phyloP scores from a whole-genome alignment of 1,139 yeast genomes.

The Pichia sp. region DNA sequence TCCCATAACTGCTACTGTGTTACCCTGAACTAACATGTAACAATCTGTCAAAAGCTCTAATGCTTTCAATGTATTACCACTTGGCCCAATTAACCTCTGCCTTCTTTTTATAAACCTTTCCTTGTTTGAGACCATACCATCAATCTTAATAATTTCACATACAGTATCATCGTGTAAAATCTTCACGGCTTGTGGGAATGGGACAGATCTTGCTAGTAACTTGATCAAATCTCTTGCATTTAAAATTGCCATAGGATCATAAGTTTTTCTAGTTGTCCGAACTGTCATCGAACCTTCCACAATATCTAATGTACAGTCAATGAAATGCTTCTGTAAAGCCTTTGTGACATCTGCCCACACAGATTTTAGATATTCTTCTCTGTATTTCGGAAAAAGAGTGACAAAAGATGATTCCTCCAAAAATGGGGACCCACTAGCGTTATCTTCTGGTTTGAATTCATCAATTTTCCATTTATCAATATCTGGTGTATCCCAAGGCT shows the following conservation, averaged over 20 bases:
- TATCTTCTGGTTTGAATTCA: constrained; percentile 85
- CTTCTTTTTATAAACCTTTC: constrained; percentile 93
- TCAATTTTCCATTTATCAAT: constrained; percentile 91
- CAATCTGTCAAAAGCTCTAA: constrained; percentile 88
- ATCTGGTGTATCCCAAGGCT: constrained; percentile 97
- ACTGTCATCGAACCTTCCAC: constrained; percentile 98
- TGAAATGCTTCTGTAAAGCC: constrained; percentile 62
- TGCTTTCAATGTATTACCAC: constrained; percentile 94
- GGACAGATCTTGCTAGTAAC: constrained; percentile 90
- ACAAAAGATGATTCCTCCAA: constrained; percentile 93
- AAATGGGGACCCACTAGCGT: constrained; percentile 76
- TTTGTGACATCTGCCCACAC: constrained; percentile 92
- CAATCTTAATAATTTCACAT: constrained; percentile 94
- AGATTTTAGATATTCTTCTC: constrained; percentile 83
- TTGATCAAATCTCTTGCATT: constrained; percentile 94
- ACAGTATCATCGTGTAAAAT: constrained; percentile 88
- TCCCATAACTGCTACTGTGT: constrained; percentile 96
- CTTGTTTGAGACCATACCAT: constrained; percentile 79
- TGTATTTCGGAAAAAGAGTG: constrained; percentile 92
- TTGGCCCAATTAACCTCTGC: constrained; percentile 94
- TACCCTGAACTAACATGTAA: constrained; percentile 93
- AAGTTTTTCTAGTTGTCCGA: constrained; percentile 89
- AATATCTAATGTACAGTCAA: constrained; percentile 76
- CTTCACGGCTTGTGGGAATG: constrained; percentile 92
- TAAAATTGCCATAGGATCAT: constrained; percentile 87